These are phyloP conservation scores for Paraurostyla sp. DNA, from an alignment of 73 alveolate species.

Conservation along the genomic window DNA sequence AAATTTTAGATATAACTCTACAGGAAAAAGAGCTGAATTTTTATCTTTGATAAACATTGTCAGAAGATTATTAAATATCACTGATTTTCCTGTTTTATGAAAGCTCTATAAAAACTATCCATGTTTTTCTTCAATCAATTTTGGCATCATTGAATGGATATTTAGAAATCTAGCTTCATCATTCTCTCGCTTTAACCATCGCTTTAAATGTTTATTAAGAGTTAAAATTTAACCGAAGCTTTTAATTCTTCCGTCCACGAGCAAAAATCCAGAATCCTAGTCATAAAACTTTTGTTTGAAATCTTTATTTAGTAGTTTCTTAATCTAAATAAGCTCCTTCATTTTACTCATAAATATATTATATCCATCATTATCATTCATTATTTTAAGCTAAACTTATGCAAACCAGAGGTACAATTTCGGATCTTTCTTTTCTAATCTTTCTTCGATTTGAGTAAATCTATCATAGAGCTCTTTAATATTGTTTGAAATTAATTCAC, in stretches of 20 bases:
- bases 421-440: not conserved
- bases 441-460: not conserved
- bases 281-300: not conserved
- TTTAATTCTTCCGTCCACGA: slow-evolving; percentile 13
- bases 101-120: not conserved
- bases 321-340: not conserved
- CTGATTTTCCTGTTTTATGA: slow-evolving; percentile 31
- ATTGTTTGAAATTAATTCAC: slow-evolving; percentile 2
- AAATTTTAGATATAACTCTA: not conserved
- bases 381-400: not conserved
- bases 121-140: not conserved
- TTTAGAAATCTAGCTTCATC: slow-evolving; percentile 4
- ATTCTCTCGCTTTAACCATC: not conserved
- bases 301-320: not conserved
- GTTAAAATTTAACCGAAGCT: not conserved
- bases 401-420: slow-evolving; percentile 51
- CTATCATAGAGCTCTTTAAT: not conserved
- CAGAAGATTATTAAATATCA: slow-evolving; percentile 5
- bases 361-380: slow-evolving; percentile 41
- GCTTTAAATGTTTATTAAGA: not conserved
- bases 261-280: slow-evolving; percentile 24
- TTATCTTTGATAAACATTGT: not conserved
- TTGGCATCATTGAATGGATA: slow-evolving; percentile 12
- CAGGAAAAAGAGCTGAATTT: not conserved
- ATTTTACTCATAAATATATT: slow-evolving; percentile 15